These are phyloP conservation scores for Myrica gale DNA, from an alignment of 306 rosid genomes.

Conservation along the genomic window DNA sequence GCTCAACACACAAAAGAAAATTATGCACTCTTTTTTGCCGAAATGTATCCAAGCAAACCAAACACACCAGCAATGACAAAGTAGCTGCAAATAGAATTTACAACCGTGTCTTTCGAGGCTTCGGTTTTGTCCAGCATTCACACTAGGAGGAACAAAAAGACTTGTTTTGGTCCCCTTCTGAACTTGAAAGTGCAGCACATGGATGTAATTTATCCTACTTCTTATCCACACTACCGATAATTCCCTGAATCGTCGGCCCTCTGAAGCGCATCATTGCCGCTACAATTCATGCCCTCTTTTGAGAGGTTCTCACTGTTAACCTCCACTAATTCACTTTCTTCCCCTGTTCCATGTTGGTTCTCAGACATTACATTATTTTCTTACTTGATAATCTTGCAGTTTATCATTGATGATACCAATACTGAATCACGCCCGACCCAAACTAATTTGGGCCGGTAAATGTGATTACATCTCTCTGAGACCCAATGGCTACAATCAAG, in stretches of 20 bases:
- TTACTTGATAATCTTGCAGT: no score
- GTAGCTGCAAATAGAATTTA: background rate
- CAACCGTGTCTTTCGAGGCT: background rate
- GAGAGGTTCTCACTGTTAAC: no score
- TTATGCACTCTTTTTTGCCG: no score
- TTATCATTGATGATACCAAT: no score
- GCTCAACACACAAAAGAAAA: no score
- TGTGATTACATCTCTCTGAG: no score
- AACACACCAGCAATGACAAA: background rate
- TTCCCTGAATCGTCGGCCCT: background rate
- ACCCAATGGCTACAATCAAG: no score
- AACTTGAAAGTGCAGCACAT: background rate
- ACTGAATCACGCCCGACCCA: no score
- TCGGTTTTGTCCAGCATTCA: constrained; percentile 1
- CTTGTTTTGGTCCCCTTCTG: background rate
- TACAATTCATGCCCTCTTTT: constrained; percentile 29
- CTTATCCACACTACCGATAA: background rate
- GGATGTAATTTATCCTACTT: background rate
- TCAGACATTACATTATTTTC: no score
- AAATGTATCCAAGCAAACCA: background rate
- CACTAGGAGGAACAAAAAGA: background rate
- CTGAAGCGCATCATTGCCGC: background rate
- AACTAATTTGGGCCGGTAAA: no score
- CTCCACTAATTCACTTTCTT: no score
- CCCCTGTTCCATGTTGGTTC: no score